Base-by-base conservation (phyloP, 1,284 basidiomycete genomes). In the Albatrellus sp. region DNA sequence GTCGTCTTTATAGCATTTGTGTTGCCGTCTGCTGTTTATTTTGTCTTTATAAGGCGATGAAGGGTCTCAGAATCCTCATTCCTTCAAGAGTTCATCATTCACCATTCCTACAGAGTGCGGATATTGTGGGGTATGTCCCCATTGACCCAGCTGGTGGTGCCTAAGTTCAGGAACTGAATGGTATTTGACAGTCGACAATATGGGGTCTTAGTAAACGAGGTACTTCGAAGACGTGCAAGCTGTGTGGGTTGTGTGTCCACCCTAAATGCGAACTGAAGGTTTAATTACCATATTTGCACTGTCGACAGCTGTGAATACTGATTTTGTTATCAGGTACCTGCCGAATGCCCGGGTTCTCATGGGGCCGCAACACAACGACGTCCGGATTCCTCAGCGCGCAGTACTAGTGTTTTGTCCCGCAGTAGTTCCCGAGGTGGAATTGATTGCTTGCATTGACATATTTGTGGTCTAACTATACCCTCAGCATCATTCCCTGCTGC, bases 181-280 rank as follows among this genome's bases (percentile, higher is more conserved):
- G 28, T 34, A 32, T 40, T 28, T 44, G 14, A 32, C 34, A 87
- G 80, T 70, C 78, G 3, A 81, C 80, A 2, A 87, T 90, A 19
- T 90, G 87, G 87, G 88, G 87, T 17, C 63, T 89, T 32, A 83
- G 76, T 57, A 88, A 86, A 58, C 83, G 87, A 55, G 87, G 88
- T 24, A 24, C 24, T 7, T 24, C 24, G 24, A 84, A 88, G 61
- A 83, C 78, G 6, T 90, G 88, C 63, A 81, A 73, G 57, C 61
- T 67, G n/a, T 90, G 88, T 57, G 75, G 77, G 1, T 60, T 89
- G 46, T 81, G 80, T n/a, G 84, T 88, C 13, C 88, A 90, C 58
- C 66, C 73, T 38, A 89, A 85, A 59, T 90, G 88, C 58, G 88
- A 89, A 56, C 59, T 90, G 38, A 90, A 90, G 75, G 86, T 82